Conservation (phyloP, 1,139 yeast genomes). For the Diutina mesorugosa region DNA sequence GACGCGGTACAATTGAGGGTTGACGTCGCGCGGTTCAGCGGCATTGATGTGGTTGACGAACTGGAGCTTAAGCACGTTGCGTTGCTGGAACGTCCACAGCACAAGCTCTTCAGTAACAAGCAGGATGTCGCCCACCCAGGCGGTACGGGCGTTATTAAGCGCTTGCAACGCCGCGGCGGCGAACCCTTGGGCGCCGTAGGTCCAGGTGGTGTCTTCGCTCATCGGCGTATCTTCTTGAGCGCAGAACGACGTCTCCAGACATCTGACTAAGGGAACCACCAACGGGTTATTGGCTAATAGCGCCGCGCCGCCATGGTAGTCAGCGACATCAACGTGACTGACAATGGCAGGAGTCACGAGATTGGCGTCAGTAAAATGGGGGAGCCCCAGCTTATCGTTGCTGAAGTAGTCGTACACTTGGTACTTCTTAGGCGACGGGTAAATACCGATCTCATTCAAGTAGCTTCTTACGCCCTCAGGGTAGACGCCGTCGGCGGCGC, state of each 20-base stretch:
- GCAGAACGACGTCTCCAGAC: slow-evolving; percentile 53
- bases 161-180: slow-evolving; percentile 77
- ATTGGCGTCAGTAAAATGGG: slow-evolving; percentile 12
- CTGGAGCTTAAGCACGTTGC: slow-evolving; percentile 46
- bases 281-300: slow-evolving; percentile 38
- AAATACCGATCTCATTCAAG: slow-evolving; percentile 71
- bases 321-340: background rate
- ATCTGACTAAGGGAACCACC: slow-evolving; percentile 58
- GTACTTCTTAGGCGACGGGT: slow-evolving; percentile 70
- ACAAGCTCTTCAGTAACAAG: slow-evolving; percentile 44
- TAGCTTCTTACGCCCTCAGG: slow-evolving; percentile 61
- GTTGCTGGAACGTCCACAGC: slow-evolving; percentile 68
- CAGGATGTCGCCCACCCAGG: slow-evolving; percentile 65
- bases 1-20: slow-evolving; percentile 50
- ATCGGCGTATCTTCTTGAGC: slow-evolving; percentile 21
- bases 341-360: slow-evolving; percentile 6
- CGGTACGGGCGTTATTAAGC: slow-evolving; percentile 61
- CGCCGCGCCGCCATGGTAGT: slow-evolving; percentile 29
- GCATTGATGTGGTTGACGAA: slow-evolving; percentile 39
- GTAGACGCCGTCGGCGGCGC: slow-evolving; percentile 23
- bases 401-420: slow-evolving; percentile 54
- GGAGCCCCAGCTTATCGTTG: slow-evolving; percentile 10
- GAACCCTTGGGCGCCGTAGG: slow-evolving; percentile 70
- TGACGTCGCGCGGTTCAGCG: slow-evolving; percentile 21
- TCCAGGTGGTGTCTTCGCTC: slow-evolving; percentile 50